phyloP scores from a whole-genome alignment of 768 basidiomycete species.

The Paxillus ammoniavirescens region DNA sequence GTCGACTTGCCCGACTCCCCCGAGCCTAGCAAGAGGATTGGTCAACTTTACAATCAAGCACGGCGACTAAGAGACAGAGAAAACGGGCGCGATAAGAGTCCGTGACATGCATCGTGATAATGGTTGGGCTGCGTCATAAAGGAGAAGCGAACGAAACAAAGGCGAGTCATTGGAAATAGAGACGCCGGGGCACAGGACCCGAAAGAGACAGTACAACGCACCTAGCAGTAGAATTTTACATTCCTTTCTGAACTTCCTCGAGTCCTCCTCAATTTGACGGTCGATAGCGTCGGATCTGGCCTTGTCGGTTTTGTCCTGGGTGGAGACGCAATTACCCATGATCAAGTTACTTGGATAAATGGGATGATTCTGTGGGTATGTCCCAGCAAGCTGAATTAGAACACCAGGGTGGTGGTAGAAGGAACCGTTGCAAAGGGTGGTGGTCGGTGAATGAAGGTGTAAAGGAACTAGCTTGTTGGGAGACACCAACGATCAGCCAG shows the following conservation, averaged over 20 bases:
- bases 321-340: slow-evolving; percentile 72
- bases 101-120: neutral
- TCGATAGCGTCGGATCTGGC: slow-evolving; percentile 75
- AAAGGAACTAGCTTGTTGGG: neutral
- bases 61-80: neutral
- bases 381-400: neutral
- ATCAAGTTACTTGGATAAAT: neutral
- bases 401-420: neutral
- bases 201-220: slow-evolving; percentile 37
- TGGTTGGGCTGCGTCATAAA: neutral
- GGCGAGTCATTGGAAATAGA: slow-evolving; percentile 7
- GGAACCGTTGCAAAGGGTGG: neutral
- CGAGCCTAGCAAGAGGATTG: slow-evolving; percentile 56
- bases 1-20: slow-evolving; percentile 95
- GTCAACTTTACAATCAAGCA: neutral
- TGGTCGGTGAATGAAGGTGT: no score
- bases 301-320: slow-evolving; percentile 54
- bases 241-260: slow-evolving; percentile 75
- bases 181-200: slow-evolving; percentile 6
- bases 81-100: neutral
- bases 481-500: slow-evolving; percentile 8
- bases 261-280: slow-evolving; percentile 83
- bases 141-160: neutral
- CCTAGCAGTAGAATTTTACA: slow-evolving; percentile 94
- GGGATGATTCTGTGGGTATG: neutral